Percentiles rank a stretch among this genome's conserved stretches.
Evolutionary conservation across 2,329 filamentous ascomycete genomes (phyloP).

Genomic region (Paecilomyces niveus): DNA sequence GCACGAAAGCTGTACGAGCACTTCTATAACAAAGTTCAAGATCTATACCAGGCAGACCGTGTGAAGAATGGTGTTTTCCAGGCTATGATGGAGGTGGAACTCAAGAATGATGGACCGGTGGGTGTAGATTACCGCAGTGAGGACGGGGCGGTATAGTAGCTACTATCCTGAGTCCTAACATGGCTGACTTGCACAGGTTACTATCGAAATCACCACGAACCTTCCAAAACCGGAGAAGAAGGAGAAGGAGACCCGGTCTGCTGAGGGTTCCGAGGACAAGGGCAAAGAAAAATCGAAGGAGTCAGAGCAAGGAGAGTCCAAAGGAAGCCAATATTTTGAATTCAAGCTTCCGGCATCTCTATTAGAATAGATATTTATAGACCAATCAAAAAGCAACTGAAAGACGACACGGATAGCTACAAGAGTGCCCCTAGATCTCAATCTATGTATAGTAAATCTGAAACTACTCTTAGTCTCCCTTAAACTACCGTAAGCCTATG

Average conservation of each 20-base stretch:
- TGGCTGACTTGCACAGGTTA: conserved; percentile 22
- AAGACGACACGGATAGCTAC: neutral
- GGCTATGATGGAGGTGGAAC: conserved; percentile 95
- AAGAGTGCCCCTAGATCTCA: no score
- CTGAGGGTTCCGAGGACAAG: neutral
- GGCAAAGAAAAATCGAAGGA: conserved; percentile 6
- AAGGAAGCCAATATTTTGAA: conserved; percentile 9
- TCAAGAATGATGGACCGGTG: conserved; percentile 79
- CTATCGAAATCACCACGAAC: conserved; percentile 42
- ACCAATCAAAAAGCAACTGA: neutral
- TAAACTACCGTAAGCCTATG: no score
- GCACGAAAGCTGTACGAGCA: conserved; percentile 76
- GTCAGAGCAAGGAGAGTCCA: conserved; percentile 1
- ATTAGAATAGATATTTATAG: conserved; percentile 12
- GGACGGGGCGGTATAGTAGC: conserved; percentile 46
- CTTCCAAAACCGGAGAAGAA: conserved; percentile 31
- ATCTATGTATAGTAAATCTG: neutral
- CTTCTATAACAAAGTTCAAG: conserved; percentile 70
- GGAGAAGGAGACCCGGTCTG: neutral
- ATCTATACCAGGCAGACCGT: conserved; percentile 62
- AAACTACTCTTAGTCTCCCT: neutral
- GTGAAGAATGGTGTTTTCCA: conserved; percentile 97
- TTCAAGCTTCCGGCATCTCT: conserved; percentile 16
- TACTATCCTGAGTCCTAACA: neutral
- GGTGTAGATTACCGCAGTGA: conserved; percentile 53